Conservation (phyloP, 768 basidiomycete genomes). For the Naganishia kalamii region DNA sequence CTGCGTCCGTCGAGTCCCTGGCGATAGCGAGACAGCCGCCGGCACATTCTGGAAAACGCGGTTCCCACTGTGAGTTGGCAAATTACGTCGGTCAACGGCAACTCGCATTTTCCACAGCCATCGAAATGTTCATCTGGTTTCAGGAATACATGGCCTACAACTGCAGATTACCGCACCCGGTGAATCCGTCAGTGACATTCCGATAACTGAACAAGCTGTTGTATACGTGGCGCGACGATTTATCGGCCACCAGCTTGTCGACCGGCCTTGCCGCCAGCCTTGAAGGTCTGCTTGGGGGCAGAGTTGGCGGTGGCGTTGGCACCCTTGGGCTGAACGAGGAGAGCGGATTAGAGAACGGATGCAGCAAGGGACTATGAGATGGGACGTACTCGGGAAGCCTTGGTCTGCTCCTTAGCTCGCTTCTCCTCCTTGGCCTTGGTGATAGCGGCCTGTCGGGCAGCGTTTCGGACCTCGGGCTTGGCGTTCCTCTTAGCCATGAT, state of each 20-base stretch:
- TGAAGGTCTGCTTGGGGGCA: conserved; percentile 17
- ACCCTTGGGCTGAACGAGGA: background rate
- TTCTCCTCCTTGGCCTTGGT: conserved; percentile 92
- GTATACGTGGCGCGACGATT: no score
- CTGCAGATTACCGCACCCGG: conserved; percentile 6
- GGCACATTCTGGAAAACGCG: no score
- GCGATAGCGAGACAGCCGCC: no score
- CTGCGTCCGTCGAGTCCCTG: no score
- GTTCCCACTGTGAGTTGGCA: no score
- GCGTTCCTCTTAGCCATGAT: conserved; percentile 91
- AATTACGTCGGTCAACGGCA: no score
- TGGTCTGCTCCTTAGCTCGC: conserved; percentile 92
- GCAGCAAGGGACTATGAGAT: background rate
- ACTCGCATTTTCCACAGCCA: background rate
- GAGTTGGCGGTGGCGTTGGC: background rate
- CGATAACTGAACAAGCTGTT: background rate
- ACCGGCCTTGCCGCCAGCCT: conserved; percentile 9
- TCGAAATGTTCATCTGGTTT: conserved; percentile 12
- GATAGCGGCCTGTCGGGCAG: conserved; percentile 77
- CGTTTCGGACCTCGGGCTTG: conserved; percentile 72
- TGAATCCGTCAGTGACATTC: background rate
- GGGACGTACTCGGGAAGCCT: conserved; percentile 43
- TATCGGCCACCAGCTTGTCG: conserved; percentile 17
- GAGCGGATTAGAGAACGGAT: background rate
- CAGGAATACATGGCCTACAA: conserved; percentile 6